phyloP scores from a whole-genome alignment of 148 eudicot genomes.

The Rhododendron molle region DNA sequence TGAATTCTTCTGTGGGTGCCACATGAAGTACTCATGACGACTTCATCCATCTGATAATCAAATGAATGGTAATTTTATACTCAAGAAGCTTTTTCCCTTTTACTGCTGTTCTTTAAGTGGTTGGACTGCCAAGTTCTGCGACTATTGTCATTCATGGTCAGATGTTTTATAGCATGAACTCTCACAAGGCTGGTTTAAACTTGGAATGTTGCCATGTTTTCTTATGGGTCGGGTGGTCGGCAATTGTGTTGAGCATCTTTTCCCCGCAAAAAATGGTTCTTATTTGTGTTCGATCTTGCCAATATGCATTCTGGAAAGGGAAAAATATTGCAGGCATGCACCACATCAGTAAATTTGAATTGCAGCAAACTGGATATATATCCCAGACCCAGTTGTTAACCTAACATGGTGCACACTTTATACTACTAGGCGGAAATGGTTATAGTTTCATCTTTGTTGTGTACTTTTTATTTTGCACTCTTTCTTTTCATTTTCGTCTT shows the following conservation, averaged over 20 bases:
- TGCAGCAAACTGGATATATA: neutral
- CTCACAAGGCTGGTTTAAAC: neutral
- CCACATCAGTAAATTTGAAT: neutral
- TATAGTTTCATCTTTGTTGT: neutral
- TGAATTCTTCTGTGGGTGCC: conserved; percentile 43
- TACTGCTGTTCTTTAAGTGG: neutral
- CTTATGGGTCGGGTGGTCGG: neutral
- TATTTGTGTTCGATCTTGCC: neutral
- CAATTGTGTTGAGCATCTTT: neutral
- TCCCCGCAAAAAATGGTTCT: neutral
- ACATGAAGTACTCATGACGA: conserved; percentile 15
- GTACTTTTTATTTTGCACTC: neutral
- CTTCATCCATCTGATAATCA: conserved; percentile 2
- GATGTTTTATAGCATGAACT: neutral
- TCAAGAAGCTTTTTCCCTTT: neutral
- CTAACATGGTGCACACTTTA: neutral
- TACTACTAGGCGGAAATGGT: neutral
- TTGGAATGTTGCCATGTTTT: neutral
- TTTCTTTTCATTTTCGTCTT: neutral
- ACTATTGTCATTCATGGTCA: neutral
- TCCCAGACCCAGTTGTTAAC: neutral
- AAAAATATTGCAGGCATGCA: neutral
- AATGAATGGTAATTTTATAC: neutral
- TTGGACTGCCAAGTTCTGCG: neutral
- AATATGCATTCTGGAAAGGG: neutral